These are phyloP conservation scores for Pichia sp. DNA, from an alignment of 1,139 yeast genomes.

Conservation along the genomic window DNA sequence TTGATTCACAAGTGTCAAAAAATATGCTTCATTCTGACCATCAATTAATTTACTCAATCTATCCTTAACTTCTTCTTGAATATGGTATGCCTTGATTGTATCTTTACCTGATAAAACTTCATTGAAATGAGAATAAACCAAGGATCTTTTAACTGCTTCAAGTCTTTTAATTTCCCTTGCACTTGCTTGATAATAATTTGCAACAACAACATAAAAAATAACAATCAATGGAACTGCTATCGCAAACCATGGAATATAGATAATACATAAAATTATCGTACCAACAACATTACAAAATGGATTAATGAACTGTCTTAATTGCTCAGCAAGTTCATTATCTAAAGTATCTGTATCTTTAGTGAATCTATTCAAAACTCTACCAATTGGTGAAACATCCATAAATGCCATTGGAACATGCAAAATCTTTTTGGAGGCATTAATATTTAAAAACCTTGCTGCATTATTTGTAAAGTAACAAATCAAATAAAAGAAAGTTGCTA, in stretches of 20 bases:
- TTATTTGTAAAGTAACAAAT: slow-evolving; percentile 25
- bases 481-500: slow-evolving; percentile 39
- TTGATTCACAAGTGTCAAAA: slow-evolving; percentile 56
- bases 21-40: slow-evolving; percentile 67
- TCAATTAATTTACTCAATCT: slow-evolving; percentile 48
- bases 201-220: slow-evolving; percentile 41
- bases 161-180: slow-evolving; percentile 74
- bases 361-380: slow-evolving; percentile 52
- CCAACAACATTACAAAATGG: slow-evolving; percentile 54
- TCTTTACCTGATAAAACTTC: slow-evolving; percentile 69
- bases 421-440: slow-evolving; percentile 37
- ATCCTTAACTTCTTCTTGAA: slow-evolving; percentile 39
- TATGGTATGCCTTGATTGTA: slow-evolving; percentile 54
- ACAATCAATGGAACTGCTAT: slow-evolving; percentile 55
- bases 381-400: slow-evolving; percentile 57
- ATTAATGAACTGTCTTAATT: slow-evolving; percentile 41
- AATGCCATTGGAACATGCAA: slow-evolving; percentile 52
- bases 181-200: slow-evolving; percentile 66
- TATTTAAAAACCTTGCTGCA: slow-evolving; percentile 41
- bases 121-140: slow-evolving; percentile 69
- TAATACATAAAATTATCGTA: slow-evolving; percentile 58
- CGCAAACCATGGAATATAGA: slow-evolving; percentile 62
- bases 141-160: slow-evolving; percentile 71
- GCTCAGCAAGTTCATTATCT: slow-evolving; percentile 54
- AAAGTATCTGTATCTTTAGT: slow-evolving; percentile 57